Percentiles rank a stretch among this genome's conserved stretches.
phyloP scores from a whole-genome alignment of 1,139 yeast species.

The Blastobotrys elegans region DNA sequence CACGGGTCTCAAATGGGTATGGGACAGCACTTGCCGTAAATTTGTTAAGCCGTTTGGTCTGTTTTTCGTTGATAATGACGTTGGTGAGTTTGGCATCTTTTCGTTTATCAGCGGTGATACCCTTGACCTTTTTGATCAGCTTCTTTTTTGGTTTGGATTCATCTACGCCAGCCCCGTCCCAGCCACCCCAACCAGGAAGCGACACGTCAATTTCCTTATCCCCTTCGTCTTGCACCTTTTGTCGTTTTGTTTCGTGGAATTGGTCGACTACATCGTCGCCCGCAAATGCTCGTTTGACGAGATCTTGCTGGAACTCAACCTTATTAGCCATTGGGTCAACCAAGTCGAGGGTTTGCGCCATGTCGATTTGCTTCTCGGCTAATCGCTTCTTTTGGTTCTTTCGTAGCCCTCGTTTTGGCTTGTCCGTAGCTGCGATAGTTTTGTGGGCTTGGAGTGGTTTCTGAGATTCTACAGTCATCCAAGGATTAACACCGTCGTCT shows the following conservation, averaged over 20 bases:
- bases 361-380: slow-evolving; percentile 49
- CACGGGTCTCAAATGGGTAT: slow-evolving; percentile 86
- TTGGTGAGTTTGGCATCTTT: slow-evolving; percentile 68
- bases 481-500: slow-evolving; percentile 50
- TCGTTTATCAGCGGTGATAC: slow-evolving; percentile 68
- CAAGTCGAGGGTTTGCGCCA: slow-evolving; percentile 39
- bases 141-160: slow-evolving; percentile 37
- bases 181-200: slow-evolving; percentile 81
- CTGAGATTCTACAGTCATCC: slow-evolving; percentile 49
- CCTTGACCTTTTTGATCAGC: slow-evolving; percentile 58
- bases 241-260: slow-evolving; percentile 67
- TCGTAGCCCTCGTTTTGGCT: slow-evolving; percentile 34
- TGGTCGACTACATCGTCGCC: slow-evolving; percentile 90
- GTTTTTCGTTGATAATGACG: slow-evolving; percentile 85
- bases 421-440: slow-evolving; percentile 47
- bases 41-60: slow-evolving; percentile 76
- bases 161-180: slow-evolving; percentile 39
- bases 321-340: slow-evolving; percentile 39
- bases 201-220: slow-evolving; percentile 83
- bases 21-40: slow-evolving; percentile 87
- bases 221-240: slow-evolving; percentile 70
- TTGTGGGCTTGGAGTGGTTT: slow-evolving; percentile 15
- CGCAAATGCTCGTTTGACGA: slow-evolving; percentile 89
- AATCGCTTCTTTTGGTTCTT: slow-evolving; percentile 34
- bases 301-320: slow-evolving; percentile 67